phyloP scores from a whole-genome alignment of 345 rosid genomes.

The Lenwebbia sp. region DNA sequence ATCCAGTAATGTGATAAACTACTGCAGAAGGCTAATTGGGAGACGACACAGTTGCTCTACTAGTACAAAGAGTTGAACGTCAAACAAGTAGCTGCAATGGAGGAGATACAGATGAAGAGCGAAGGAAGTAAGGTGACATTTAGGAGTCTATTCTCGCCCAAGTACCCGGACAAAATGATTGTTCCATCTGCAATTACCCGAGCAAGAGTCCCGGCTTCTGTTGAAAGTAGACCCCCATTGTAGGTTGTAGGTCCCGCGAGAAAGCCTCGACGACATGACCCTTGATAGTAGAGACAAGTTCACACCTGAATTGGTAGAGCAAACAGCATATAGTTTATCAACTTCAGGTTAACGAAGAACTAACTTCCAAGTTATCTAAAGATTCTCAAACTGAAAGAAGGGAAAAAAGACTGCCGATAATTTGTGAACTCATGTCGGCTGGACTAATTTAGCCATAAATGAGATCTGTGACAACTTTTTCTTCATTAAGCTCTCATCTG shows the following conservation, averaged over 20 bases:
- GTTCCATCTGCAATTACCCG: conserved; percentile 89
- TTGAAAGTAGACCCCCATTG: conserved; percentile 85
- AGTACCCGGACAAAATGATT: conserved; percentile 76
- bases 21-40: background rate
- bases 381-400: background rate
- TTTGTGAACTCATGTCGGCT: background rate
- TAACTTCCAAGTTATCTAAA: background rate
- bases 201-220: conserved; percentile 92
- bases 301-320: conserved; percentile 39
- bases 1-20: background rate
- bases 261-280: conserved; percentile 91
- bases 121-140: conserved; percentile 84
- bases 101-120: conserved; percentile 53
- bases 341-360: background rate
- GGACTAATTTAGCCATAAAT: background rate
- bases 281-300: conserved; percentile 84
- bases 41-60: background rate
- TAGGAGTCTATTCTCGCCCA: conserved; percentile 59
- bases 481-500: background rate
- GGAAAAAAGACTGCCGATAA: background rate
- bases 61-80: conserved; percentile 95
- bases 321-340: background rate
- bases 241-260: conserved; percentile 95
- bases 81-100: conserved; percentile 73
- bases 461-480: background rate